phyloP scores from a whole-genome alignment of 768 basidiomycete genomes.

The Leccinum boreale region DNA sequence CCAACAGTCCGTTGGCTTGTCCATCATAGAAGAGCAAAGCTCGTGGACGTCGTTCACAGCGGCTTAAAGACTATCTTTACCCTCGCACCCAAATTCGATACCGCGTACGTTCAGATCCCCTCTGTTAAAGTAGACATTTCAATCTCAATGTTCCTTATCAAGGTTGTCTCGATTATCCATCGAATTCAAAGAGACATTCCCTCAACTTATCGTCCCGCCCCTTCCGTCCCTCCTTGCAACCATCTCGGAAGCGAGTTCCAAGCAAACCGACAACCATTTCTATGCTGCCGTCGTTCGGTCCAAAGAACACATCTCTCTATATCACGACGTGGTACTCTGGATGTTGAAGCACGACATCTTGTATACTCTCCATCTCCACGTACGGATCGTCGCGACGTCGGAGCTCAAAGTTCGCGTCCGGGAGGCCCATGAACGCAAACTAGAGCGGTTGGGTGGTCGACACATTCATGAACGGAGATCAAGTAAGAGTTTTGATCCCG shows the following conservation, averaged over 20 bases:
- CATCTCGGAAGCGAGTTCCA: slow-evolving; percentile 67
- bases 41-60: slow-evolving; percentile 81
- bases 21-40: slow-evolving; percentile 82
- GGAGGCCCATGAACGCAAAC: slow-evolving; percentile 36
- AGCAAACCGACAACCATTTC: slow-evolving; percentile 69
- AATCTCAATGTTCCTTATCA: not conserved
- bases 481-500: slow-evolving; percentile 17
- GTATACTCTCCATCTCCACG: slow-evolving; percentile 78
- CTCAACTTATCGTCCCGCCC: slow-evolving; percentile 56
- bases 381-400: slow-evolving; percentile 77
- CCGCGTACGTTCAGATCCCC: slow-evolving; percentile 46
- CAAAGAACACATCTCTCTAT: slow-evolving; percentile 65
- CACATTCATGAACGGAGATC: slow-evolving; percentile 21
- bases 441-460: slow-evolving; percentile 25
- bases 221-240: slow-evolving; percentile 71
- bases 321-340: slow-evolving; percentile 86
- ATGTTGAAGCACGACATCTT: slow-evolving; percentile 85
- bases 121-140: not conserved
- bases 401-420: slow-evolving; percentile 74
- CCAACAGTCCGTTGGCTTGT: slow-evolving; percentile 93
- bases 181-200: slow-evolving; percentile 64
- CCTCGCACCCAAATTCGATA: slow-evolving; percentile 60
- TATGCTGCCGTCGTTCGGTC: slow-evolving; percentile 72
- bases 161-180: slow-evolving; percentile 42
- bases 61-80: slow-evolving; percentile 81